Base-by-base conservation (phyloP, 1,284 basidiomycete species). In the Leccinum laetum region DNA sequence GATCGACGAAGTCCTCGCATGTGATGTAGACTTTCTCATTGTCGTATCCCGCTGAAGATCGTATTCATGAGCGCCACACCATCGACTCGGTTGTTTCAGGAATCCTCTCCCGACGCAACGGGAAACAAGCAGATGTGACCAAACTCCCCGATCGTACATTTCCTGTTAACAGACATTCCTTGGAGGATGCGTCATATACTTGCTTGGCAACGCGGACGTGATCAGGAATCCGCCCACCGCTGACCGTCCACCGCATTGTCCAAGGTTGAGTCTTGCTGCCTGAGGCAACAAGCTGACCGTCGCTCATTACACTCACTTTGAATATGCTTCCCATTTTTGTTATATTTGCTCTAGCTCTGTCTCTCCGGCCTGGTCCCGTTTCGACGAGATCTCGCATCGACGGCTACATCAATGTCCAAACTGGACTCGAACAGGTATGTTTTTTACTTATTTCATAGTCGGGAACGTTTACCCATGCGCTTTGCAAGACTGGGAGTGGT, bases 381-480 rank as follows among this genome's bases (percentile, higher is more conserved):
- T 46, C 60, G 18, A 18, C 56, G 26, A 35, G 21, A 4, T 60
- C 60, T 46, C n/a, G 18, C 63, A 58, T 60, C 3, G 58, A 61
- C 52, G 29, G 18, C 61, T 39, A 63, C 37, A 39, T n/a, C 56
- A 37, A 44, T 63, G 5, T 13, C 71, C 37, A 64, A 55, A 68
- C 69, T 68, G 32, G 69, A 65, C 57, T 58, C 70, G 8, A 71
- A 72, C 1, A 89, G 89, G 80, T 80, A 82, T 74, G 87, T 32
- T 90, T 16, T 79, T 88, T 16, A 85, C 87, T 2, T 88, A 90
- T 70, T 83, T 86, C 67, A 89, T 91, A 80, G 84, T 91, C 62
- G 89, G 89, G 61, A 90, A 91, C 68, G 82, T 85, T 0, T 86
- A 82, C 69, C 84, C 89, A 0, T 93, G 90, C 76, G 86, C 82